Conservation (phyloP, 345 rosid species). For the Geranium brycei region DNA sequence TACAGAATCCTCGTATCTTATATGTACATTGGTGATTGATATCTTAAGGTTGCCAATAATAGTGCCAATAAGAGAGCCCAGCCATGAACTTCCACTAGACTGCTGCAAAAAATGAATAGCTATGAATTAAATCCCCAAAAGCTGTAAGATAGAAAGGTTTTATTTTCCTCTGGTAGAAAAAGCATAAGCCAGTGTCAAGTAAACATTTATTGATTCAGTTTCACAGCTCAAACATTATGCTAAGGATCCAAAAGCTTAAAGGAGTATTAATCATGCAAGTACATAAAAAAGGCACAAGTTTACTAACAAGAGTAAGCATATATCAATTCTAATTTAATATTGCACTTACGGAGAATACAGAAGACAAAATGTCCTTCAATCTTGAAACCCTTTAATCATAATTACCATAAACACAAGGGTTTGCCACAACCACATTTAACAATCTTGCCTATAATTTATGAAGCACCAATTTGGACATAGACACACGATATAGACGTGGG, state of each 20-base stretch:
- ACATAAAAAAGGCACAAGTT: not conserved
- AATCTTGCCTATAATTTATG: no score
- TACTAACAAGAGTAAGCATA: no score
- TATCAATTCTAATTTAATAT: no score
- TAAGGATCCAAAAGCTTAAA: not conserved
- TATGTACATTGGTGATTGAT: slow-evolving; percentile 94
- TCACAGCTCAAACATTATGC: not conserved
- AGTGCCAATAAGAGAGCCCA: slow-evolving; percentile 84
- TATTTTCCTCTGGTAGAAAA: not conserved
- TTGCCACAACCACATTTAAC: no score
- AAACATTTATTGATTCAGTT: not conserved
- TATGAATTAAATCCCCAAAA: slow-evolving; percentile 9
- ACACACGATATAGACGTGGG: no score
- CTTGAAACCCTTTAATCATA: no score
- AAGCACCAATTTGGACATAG: no score
- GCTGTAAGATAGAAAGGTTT: not conserved
- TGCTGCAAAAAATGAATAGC: slow-evolving; percentile 41
- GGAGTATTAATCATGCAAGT: not conserved
- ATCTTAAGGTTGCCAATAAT: slow-evolving; percentile 95
- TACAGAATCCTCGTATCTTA: slow-evolving; percentile 83
- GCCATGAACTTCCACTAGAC: slow-evolving; percentile 78
- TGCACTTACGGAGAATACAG: no score
- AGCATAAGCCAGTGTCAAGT: not conserved
- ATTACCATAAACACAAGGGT: no score
- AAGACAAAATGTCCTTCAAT: no score